Evolutionary conservation across 768 basidiomycete species (phyloP).

Genomic region (Lactarius indigo): DNA sequence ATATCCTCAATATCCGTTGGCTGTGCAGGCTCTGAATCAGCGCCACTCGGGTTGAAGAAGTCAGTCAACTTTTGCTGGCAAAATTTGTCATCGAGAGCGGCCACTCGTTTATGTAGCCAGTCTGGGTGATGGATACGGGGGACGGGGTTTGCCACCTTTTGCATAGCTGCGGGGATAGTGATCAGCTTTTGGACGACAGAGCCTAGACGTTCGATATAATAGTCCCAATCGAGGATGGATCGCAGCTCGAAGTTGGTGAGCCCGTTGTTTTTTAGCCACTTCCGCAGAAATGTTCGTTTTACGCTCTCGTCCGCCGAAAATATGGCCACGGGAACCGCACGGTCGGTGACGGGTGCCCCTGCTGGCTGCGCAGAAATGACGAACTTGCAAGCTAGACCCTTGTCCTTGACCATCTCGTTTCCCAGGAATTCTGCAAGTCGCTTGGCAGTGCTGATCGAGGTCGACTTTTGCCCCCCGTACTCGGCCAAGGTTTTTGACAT

Average conservation of each 20-base stretch:
- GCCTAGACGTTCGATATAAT: constrained; percentile 96
- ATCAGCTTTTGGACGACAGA: constrained; percentile 99
- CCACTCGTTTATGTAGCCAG: constrained; percentile 91
- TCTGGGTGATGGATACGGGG: constrained; percentile 95
- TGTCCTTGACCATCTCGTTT: constrained; percentile 99
- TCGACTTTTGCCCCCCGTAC: constrained; percentile 95
- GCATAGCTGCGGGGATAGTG: constrained; percentile 98
- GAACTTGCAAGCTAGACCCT: constrained; percentile 97
- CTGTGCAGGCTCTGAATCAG: constrained; percentile 31
- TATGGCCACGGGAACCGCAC: constrained; percentile 95
- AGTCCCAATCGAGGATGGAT: constrained; percentile 95
- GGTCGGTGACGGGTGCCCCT: constrained; percentile 94
- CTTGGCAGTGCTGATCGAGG: constrained; percentile 94
- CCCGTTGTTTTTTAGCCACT: constrained; percentile 94
- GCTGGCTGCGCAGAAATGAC: constrained; percentile 93
- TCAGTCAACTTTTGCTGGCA: constrained; percentile 97
- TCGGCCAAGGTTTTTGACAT: constrained; percentile 97
- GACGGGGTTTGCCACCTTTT: constrained; percentile 95
- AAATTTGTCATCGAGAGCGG: constrained; percentile 90
- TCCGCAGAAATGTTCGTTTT: constrained; percentile 86
- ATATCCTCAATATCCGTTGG: constrained; percentile 59
- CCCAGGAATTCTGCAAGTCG: constrained; percentile 96
- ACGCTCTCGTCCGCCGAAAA: constrained; percentile 93
- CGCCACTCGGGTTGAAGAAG: constrained; percentile 63
- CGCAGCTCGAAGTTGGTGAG: constrained; percentile 86